Percentiles rank a stretch among this genome's conserved stretches.
These are phyloP conservation scores for Penicillium macrosclerotiorum DNA, from an alignment of 495 filamentous ascomycete genomes.

Conservation along the genomic window DNA sequence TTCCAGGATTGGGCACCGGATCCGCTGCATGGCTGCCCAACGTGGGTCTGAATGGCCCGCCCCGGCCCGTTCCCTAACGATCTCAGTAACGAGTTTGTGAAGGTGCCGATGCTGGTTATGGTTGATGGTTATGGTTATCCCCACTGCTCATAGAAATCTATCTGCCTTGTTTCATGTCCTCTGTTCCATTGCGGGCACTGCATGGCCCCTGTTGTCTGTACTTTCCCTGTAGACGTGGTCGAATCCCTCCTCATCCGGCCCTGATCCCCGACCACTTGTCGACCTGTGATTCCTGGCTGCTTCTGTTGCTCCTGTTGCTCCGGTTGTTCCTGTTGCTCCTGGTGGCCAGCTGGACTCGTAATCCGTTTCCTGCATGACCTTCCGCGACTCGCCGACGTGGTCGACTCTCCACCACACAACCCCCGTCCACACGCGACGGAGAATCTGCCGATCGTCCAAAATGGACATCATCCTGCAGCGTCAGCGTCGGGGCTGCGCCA, in stretches of 20 bases:
- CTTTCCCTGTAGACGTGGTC: not conserved
- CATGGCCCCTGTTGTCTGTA: not conserved
- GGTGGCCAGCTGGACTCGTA: not conserved
- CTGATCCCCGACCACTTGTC: not conserved
- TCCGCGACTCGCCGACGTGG: constrained; percentile 21
- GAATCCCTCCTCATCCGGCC: constrained; percentile 2
- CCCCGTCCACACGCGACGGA: constrained; percentile 10
- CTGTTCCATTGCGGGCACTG: no score
- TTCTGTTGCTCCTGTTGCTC: no score
- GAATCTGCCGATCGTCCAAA: constrained; percentile 26
- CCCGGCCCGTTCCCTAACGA: constrained; percentile 16
- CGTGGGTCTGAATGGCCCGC: constrained; percentile 26
- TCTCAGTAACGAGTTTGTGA: not conserved
- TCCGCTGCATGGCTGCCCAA: constrained; percentile 47
- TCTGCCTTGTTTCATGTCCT: constrained; percentile 2
- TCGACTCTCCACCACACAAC: constrained; percentile 17
- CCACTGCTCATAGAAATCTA: not conserved
- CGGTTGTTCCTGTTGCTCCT: no score
- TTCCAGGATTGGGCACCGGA: constrained; percentile 1
- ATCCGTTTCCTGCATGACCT: not conserved
- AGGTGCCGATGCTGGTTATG: no score
- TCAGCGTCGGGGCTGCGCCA: constrained; percentile 20
- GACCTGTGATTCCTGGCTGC: not conserved
- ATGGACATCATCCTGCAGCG: constrained; percentile 28
- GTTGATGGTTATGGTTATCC: no score